Evolutionary conservation across 2,329 filamentous ascomycete species (phyloP).

Genomic region (Neurospora sp.): DNA sequence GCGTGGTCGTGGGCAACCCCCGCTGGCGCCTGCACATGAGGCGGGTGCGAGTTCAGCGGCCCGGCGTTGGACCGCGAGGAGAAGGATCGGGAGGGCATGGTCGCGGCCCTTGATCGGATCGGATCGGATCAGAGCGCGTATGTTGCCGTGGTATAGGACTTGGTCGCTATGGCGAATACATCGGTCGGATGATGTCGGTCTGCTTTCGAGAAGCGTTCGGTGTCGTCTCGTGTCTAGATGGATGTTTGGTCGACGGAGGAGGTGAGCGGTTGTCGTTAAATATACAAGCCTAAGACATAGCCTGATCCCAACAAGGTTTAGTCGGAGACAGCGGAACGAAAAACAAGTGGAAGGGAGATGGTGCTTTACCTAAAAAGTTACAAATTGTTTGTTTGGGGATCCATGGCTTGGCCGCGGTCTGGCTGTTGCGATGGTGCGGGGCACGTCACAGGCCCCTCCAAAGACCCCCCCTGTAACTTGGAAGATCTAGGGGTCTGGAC

Average conservation of each 20-base stretch:
- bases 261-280: not conserved
- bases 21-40: not conserved
- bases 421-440: not conserved
- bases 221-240: not conserved
- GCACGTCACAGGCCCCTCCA: not conserved
- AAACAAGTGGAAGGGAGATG: not conserved
- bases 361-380: not conserved
- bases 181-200: not conserved
- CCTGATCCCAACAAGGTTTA: not conserved
- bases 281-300: not conserved
- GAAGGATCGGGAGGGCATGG: slow-evolving; percentile 12
- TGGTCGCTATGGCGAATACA: not conserved
- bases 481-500: too few species aligned
- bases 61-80: not conserved
- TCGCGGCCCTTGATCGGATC: not conserved
- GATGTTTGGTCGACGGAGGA: not conserved
- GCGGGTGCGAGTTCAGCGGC: not conserved
- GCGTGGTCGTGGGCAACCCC: slow-evolving; percentile 23
- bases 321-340: not conserved
- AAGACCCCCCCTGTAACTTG: not conserved
- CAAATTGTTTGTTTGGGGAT: not conserved
- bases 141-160: not conserved
- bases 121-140: not conserved
- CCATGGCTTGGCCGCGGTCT: not conserved
- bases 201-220: not conserved